Conservation (phyloP, 805 yeast genomes). For the Suhomyces tanzawaensis region DNA sequence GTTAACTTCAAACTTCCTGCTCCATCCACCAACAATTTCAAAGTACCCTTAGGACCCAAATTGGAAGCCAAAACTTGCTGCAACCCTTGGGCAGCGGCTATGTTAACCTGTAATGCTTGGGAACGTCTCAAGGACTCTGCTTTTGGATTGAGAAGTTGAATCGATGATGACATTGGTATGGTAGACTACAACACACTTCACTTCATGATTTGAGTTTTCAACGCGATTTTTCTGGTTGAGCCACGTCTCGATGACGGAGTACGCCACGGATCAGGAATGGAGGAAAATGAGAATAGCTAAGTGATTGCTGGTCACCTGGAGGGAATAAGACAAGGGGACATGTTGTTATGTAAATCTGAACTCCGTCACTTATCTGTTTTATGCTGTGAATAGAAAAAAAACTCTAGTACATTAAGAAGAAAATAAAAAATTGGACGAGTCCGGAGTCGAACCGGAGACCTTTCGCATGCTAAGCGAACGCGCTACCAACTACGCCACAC, state of each 20-base stretch:
- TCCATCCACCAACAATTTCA: conserved; percentile 96
- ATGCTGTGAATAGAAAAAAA: no score
- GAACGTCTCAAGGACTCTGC: conserved; percentile 96
- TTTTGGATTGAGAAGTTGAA: conserved; percentile 92
- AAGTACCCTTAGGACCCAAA: conserved; percentile 95
- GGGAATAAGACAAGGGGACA: no score
- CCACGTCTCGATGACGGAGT: no score
- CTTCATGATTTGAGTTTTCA: conserved; percentile 4
- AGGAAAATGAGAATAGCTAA: no score
- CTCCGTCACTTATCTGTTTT: no score
- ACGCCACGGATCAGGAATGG: no score
- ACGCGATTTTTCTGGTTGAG: conserved; percentile 6
- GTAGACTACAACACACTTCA: no score
- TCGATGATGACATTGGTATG: conserved; percentile 49
- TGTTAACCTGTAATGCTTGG: conserved; percentile 94
- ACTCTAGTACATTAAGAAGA: no score
- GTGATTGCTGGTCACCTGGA: no score
- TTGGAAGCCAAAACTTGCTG: conserved; percentile 90
- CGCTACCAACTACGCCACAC: conserved; percentile 85
- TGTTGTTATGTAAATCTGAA: no score
- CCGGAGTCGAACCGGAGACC: conserved; percentile 79
- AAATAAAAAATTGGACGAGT: conserved; percentile 62
- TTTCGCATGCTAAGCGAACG: conserved; percentile 69
- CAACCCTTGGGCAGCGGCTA: conserved; percentile 93
- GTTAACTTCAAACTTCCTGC: conserved; percentile 93